Conservation (phyloP, 2,329 filamentous ascomycete genomes). For the Taxawa tesnikishii region DNA sequence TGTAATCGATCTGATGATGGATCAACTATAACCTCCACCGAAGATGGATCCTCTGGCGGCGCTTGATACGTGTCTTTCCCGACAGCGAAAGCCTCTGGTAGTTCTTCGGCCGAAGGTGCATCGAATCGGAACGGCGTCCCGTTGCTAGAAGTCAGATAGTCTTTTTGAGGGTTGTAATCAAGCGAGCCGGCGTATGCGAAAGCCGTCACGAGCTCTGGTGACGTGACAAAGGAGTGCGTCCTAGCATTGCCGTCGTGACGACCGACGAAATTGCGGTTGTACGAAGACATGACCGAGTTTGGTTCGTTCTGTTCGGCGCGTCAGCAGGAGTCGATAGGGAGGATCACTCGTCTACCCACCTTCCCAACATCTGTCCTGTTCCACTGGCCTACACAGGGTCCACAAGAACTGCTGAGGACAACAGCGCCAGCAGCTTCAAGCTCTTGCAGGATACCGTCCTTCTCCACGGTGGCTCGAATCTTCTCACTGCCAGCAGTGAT, state of each 20-base stretch:
- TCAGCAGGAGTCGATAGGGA: conserved; percentile 34
- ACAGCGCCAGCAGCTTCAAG: conserved; percentile 94
- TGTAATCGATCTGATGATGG: conserved; percentile 90
- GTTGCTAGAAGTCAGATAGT: conserved; percentile 84
- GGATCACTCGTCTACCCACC: conserved; percentile 1
- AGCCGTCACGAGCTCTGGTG: conserved; percentile 79
- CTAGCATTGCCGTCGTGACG: conserved; percentile 94
- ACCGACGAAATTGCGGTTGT: conserved; percentile 99
- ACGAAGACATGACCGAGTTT: conserved; percentile 96
- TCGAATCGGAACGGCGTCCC: conserved; percentile 91
- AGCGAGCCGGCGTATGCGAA: conserved; percentile 72
- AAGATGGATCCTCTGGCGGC: conserved; percentile 64
- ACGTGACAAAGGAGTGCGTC: conserved; percentile 87
- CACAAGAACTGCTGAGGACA: conserved; percentile 91
- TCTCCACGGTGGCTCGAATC: conserved; percentile 83
- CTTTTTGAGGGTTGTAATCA: conserved; percentile 90
- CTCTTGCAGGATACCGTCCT: conserved; percentile 82
- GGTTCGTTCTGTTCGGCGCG: conserved; percentile 91
- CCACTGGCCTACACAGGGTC: conserved; percentile 59
- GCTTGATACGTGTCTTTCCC: conserved; percentile 93
- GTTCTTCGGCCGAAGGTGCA: conserved; percentile 66
- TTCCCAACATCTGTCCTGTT: conserved; percentile 58
- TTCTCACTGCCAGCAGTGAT: conserved; percentile 96
- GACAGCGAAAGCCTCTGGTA: conserved; percentile 72
- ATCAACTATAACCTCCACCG: conserved; percentile 69